These are phyloP conservation scores for Psilocybe tampanensis DNA, from an alignment of 768 basidiomycete genomes.

Conservation along the genomic window DNA sequence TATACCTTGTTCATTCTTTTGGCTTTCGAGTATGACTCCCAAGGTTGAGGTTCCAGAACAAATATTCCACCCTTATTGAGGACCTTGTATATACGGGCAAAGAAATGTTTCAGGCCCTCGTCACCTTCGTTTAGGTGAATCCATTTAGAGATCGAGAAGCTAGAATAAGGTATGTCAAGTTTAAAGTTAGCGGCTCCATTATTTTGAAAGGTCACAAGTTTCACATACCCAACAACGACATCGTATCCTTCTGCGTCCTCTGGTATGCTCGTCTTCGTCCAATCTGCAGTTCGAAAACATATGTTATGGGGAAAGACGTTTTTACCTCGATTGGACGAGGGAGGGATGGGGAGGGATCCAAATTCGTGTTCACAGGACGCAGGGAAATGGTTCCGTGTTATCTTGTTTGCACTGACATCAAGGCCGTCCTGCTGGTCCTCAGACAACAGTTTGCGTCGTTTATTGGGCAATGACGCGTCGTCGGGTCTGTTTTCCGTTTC, in stretches of 20 bases:
- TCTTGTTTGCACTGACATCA: not conserved
- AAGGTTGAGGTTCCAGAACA: slow-evolving; percentile 82
- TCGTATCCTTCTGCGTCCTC: slow-evolving; percentile 70
- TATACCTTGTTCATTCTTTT: slow-evolving; percentile 64
- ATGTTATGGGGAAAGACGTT: slow-evolving; percentile 78
- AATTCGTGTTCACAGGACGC: slow-evolving; percentile 74
- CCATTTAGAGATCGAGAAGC: slow-evolving; percentile 91
- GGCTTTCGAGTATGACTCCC: slow-evolving; percentile 83
- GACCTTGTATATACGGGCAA: slow-evolving; percentile 56
- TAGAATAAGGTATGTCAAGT: slow-evolving; percentile 26
- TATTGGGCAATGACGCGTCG: slow-evolving; percentile 5
- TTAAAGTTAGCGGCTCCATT: no score
- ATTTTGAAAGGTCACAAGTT: not conserved
- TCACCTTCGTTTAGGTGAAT: slow-evolving; percentile 86
- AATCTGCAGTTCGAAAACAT: slow-evolving; percentile 71
- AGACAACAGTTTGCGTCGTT: slow-evolving; percentile 27
- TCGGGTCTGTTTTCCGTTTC: not conserved
- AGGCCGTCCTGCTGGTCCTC: not conserved
- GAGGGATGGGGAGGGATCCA: slow-evolving; percentile 73
- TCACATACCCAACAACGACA: slow-evolving; percentile 74
- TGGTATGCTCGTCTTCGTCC: slow-evolving; percentile 57
- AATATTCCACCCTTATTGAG: slow-evolving; percentile 69
- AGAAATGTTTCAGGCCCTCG: slow-evolving; percentile 68
- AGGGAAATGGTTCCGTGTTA: slow-evolving; percentile 65
- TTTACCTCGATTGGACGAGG: slow-evolving; percentile 31